phyloP scores from a whole-genome alignment of 225 moss, liverwort and hornwort species.

The Physcomitrium patens region DNA sequence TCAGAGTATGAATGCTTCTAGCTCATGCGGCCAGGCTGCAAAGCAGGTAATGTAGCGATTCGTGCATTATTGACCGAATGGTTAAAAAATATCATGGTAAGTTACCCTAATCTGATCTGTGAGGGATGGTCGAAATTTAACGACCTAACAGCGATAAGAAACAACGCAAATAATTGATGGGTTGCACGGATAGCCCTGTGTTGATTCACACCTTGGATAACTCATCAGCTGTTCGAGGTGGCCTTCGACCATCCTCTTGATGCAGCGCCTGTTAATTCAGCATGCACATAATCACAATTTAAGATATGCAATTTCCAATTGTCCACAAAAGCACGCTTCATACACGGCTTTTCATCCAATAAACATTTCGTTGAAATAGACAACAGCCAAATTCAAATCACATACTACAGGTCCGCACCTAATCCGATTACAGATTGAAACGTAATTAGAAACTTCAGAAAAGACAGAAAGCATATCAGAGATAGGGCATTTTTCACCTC shows the following conservation, averaged over 20 bases:
- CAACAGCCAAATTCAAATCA: not conserved
- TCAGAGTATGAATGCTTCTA: not conserved
- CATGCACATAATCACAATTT: constrained; percentile 15
- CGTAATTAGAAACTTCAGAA: not conserved
- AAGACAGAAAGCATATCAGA: constrained; percentile 1
- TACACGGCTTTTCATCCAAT: not conserved
- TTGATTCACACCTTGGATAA: constrained; percentile 53
- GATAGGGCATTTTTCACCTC: constrained; percentile 51
- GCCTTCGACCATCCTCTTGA: constrained; percentile 40
- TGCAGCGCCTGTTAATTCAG: constrained; percentile 67
- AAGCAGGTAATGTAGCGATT: not conserved
- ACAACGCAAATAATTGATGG: not conserved
- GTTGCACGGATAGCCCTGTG: not conserved
- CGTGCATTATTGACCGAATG: not conserved
- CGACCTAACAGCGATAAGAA: constrained; percentile 18
- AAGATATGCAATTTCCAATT: constrained; percentile 2
- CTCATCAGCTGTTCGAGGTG: constrained; percentile 59
- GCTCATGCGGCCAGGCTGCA: not conserved
- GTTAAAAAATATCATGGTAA: not conserved
- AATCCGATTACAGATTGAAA: constrained; percentile 10
- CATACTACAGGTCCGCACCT: not conserved
- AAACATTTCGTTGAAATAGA: not conserved
- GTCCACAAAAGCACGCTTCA: too few species aligned
- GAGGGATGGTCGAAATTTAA: not conserved
- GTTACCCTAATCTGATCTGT: not conserved